Evolutionary conservation across 805 yeast genomes (phyloP), one percentile per base, ranked within the genome.

Genomic region (Wickerhamiella dianesei): DNA sequence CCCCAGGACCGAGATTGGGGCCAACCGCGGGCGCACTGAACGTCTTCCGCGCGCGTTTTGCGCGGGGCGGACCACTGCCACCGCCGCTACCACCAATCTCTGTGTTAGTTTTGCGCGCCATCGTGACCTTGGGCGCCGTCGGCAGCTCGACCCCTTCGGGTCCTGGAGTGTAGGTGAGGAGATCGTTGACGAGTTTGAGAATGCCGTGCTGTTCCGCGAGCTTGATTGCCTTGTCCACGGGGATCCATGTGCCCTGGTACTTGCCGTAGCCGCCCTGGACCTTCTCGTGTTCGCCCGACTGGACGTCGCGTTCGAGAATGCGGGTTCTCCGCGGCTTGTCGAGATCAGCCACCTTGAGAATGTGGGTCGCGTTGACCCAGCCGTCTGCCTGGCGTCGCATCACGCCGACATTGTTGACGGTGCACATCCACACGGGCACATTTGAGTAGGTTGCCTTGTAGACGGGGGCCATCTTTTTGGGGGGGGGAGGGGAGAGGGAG

Each of bases 321-420:
- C 94, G 80, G 17, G 96, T 88, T 54, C 97, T 69, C 62, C 83
- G 86, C 1, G 96, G 95, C 64, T 88, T 88, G 50, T 96, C 94
- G 62, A 87, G 87, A 60, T 83, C 80, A 42, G 96, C 95, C 40
- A 89, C 88, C 63, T 89, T 89, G 51, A 89, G 70, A 43, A 89
- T 85, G 62, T 89, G 97, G 21, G 97, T 89, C 12, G 97, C 97
- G 64, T 89, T 89, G 50, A 92, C 86, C 97, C 97, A 92, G 56
- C 88, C 83, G 62, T 92, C 98, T 44, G 74, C 71, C 50, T 84
- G 79, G 48, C 97, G 72, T 56, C 97, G 76, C 97, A 92, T 92
- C 45, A 83, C 73, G 21, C 86, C 83, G 35, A 81, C 80, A 45
- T 79, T 84, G 32, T 75, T 69, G 39, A 83, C 74, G 43, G 78